phyloP scores from a whole-genome alignment of 192 early-diverging fungal genomes.

The Podila verticillata region DNA sequence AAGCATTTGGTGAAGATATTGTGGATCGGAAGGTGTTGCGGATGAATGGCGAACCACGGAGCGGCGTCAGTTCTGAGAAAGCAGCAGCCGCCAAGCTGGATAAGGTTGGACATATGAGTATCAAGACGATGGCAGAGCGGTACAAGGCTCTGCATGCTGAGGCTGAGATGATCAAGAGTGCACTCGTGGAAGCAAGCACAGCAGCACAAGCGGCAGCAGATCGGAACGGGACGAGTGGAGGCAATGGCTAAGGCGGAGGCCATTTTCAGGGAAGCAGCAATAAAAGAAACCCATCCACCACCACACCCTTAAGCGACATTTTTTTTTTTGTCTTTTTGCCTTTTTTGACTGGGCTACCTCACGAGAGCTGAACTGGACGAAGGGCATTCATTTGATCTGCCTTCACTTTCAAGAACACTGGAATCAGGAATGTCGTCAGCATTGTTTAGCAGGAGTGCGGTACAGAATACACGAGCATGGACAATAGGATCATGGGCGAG shows the following conservation, averaged over 20 bases:
- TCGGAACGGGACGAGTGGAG: slow-evolving; percentile 11
- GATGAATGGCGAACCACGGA: slow-evolving; percentile 33
- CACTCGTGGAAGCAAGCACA: slow-evolving; percentile 27
- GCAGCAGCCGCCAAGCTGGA: slow-evolving; percentile 19
- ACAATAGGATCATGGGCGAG: no score
- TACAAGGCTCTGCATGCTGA: slow-evolving; percentile 36
- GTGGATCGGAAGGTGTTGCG: slow-evolving; percentile 37
- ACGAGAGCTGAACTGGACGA: no score
- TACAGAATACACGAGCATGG: no score
- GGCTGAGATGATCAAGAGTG: slow-evolving; percentile 37
- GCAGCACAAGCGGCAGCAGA: slow-evolving; percentile 19
- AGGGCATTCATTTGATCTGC: no score
- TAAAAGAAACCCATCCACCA: background rate
- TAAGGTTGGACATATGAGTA: slow-evolving; percentile 16
- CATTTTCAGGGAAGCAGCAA: background rate
- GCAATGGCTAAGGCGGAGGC: slow-evolving; percentile 14
- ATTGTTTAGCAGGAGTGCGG: no score
- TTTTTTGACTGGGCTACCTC: no score
- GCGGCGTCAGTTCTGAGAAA: slow-evolving; percentile 17
- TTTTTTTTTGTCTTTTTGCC: no score
- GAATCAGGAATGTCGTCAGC: no score
- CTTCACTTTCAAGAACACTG: no score
- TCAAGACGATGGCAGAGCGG: slow-evolving; percentile 37
- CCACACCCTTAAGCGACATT: no score
- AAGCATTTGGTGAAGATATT: slow-evolving; percentile 45